Evolutionary conservation across 2,329 filamentous ascomycete species (phyloP).

Genomic region (Cordyceps fumosorosea): DNA sequence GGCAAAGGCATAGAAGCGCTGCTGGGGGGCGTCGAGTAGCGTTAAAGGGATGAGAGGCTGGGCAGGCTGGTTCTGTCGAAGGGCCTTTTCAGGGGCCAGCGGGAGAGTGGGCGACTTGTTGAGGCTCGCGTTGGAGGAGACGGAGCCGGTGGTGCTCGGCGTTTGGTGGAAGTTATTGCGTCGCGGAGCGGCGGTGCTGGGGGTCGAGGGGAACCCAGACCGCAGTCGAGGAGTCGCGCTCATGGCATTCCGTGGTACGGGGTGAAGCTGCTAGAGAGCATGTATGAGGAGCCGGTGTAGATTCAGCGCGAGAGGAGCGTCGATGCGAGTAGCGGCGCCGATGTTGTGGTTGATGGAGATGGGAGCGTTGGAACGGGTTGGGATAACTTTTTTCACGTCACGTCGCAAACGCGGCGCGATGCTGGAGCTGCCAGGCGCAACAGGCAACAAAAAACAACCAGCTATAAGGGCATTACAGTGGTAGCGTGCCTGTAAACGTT

Average conservation of each 20-base stretch:
- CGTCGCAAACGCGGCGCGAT: slow-evolving; percentile 12
- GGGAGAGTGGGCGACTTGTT: slow-evolving; percentile 34
- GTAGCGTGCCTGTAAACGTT: no score
- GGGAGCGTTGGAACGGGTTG: neutral
- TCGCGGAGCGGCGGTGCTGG: slow-evolving; percentile 42
- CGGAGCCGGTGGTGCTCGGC: slow-evolving; percentile 25
- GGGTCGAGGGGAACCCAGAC: slow-evolving; percentile 75
- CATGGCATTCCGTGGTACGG: slow-evolving; percentile 59
- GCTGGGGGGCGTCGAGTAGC: slow-evolving; percentile 81
- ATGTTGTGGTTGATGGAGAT: slow-evolving; percentile 6
- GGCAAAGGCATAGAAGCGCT: slow-evolving; percentile 80
- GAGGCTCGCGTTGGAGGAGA: slow-evolving; percentile 24
- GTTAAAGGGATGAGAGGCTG: slow-evolving; percentile 72
- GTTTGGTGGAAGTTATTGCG: slow-evolving; percentile 25
- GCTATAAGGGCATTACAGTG: no score
- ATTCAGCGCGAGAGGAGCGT: neutral
- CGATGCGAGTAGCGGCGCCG: neutral
- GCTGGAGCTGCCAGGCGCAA: neutral
- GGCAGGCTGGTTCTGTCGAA: slow-evolving; percentile 21
- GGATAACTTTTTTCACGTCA: slow-evolving; percentile 11
- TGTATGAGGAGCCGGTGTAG: neutral
- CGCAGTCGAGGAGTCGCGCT: slow-evolving; percentile 75
- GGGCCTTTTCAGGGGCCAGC: slow-evolving; percentile 38
- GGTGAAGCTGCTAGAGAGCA: slow-evolving; percentile 7
- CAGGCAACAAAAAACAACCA: no score